Percentiles rank a stretch among this genome's conserved stretches.
phyloP scores from a whole-genome alignment of 2,329 filamentous ascomycete species.

The Aspergillus felis region DNA sequence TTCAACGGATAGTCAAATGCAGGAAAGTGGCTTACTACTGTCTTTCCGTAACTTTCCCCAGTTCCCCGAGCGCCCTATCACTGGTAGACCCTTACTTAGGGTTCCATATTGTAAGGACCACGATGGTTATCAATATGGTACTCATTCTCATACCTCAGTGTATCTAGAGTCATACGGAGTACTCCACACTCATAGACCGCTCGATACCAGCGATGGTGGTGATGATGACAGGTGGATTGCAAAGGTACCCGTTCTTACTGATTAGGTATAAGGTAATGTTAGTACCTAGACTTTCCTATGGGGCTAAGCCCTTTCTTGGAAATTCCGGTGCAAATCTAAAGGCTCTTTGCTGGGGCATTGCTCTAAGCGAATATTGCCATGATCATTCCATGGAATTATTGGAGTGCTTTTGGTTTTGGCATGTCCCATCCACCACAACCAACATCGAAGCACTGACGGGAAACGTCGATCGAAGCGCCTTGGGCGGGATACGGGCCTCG shows the following conservation, averaged over 20 bases:
- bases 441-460: conserved; percentile 14
- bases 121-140: not conserved
- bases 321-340: not conserved
- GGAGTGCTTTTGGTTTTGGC: conserved; percentile 1
- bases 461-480: conserved; percentile 10
- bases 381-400: not conserved
- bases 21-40: not conserved
- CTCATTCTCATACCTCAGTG: not conserved
- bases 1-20: not conserved
- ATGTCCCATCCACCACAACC: conserved; percentile 2
- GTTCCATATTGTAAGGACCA: not conserved
- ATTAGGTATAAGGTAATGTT: no score
- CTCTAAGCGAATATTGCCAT: not conserved
- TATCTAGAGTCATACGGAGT: not conserved
- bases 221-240: not conserved
- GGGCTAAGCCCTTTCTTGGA: not conserved
- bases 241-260: not conserved
- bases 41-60: not conserved
- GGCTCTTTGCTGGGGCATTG: not conserved
- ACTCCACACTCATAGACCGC: not conserved
- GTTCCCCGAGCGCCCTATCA: not conserved
- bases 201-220: not conserved
- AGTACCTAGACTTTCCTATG: not conserved
- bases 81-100: not conserved
- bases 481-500: conserved; percentile 9